Evolutionary conservation across 345 rosid genomes (phyloP).

Genomic region (Salix purpurea): DNA sequence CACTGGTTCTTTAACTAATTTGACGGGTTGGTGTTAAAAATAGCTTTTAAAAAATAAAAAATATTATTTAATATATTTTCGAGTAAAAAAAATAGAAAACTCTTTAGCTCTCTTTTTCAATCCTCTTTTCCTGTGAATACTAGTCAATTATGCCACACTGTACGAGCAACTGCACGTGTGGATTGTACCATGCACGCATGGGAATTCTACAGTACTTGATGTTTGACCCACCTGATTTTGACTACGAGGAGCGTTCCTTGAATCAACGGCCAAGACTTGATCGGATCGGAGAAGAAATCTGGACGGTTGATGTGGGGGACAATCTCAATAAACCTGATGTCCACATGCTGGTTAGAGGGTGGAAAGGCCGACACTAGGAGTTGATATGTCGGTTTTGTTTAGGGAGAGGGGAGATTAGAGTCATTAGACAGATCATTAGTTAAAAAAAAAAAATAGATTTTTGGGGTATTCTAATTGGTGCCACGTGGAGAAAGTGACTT

Average conservation of each 20-base stretch:
- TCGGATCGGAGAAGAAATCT: neutral
- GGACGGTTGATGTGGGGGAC: slow-evolving; percentile 19
- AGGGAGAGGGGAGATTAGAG: neutral
- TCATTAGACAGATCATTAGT: too few relatives aligned
- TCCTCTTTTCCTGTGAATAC: neutral
- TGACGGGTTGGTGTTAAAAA: too few relatives aligned
- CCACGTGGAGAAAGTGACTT: slow-evolving; percentile 2
- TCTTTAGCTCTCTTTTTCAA: too few relatives aligned
- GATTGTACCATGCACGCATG: slow-evolving; percentile 15
- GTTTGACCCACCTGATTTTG: slow-evolving; percentile 10
- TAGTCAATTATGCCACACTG: slow-evolving; percentile 8
- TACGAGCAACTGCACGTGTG: slow-evolving; percentile 31
- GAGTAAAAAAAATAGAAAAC: too few relatives aligned
- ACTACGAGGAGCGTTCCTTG: neutral
- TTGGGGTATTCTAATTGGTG: neutral
- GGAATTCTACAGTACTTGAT: neutral
- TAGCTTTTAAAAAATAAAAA: too few relatives aligned
- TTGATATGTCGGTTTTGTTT: slow-evolving; percentile 25
- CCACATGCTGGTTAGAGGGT: slow-evolving; percentile 18
- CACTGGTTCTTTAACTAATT: too few relatives aligned
- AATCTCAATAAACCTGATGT: slow-evolving; percentile 18
- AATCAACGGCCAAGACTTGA: slow-evolving; percentile 14
- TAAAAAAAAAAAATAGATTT: too few relatives aligned
- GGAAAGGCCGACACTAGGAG: slow-evolving; percentile 33
- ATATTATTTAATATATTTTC: too few relatives aligned